Conservation (phyloP, 1,284 basidiomycete genomes). For the Moniliophthora roreri region DNA sequence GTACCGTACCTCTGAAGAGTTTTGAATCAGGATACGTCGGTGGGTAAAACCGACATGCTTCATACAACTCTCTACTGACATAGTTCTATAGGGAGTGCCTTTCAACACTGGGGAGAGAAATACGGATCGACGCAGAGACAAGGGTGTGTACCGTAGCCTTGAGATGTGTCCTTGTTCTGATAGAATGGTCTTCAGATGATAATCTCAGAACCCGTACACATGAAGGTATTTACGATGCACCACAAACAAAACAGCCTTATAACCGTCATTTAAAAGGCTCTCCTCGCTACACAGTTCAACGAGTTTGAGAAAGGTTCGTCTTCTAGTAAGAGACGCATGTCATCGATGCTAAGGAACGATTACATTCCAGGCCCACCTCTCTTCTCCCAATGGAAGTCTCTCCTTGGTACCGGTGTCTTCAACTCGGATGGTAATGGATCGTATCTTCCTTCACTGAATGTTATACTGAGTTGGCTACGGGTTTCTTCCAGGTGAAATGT, state of each 20-base stretch:
- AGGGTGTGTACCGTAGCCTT: slow-evolving; percentile 5
- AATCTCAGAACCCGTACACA: slow-evolving; percentile 16
- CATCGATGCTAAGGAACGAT: neutral
- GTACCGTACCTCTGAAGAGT: too few relatives aligned
- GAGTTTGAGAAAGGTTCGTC: slow-evolving; percentile 42
- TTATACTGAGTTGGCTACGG: slow-evolving; percentile 2
- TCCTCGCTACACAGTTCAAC: slow-evolving; percentile 38
- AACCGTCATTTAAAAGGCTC: slow-evolving; percentile 19
- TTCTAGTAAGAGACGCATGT: neutral
- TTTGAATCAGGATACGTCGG: too few relatives aligned
- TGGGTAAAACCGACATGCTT: too few relatives aligned
- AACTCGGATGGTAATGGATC: slow-evolving; percentile 39
- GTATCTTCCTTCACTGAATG: neutral
- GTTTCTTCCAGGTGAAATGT: slow-evolving; percentile 29
- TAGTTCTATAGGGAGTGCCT: slow-evolving; percentile 10
- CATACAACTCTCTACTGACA: neutral
- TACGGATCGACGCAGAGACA: slow-evolving; percentile 13
- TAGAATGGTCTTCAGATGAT: slow-evolving; percentile 8
- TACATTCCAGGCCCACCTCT: slow-evolving; percentile 4
- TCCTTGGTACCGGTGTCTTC: slow-evolving; percentile 45
- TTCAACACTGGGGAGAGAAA: slow-evolving; percentile 10
- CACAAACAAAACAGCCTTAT: neutral
- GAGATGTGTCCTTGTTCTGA: neutral
- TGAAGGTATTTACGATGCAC: slow-evolving; percentile 12
- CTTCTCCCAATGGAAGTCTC: slow-evolving; percentile 26